Base-by-base conservation (phyloP, 2,329 filamentous ascomycete species). In the Dissoconium aciculare region DNA sequence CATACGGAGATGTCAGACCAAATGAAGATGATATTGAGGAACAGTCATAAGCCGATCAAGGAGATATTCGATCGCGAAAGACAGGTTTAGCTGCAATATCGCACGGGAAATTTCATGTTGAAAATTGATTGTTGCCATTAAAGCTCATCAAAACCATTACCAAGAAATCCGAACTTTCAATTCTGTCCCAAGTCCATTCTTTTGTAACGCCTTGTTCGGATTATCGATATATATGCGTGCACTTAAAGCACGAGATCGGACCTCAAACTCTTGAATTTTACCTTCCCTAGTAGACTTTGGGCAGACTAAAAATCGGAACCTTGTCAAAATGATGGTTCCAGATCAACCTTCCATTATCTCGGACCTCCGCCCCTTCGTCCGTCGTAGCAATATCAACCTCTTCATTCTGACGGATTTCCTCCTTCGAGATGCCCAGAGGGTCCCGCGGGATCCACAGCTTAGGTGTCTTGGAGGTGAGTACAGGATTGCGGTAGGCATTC, bases 401-500 rank as follows among this genome's bases (percentile, higher is more conserved):
- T 31, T 50, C 50, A 15, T 57, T 57, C 23, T 59, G 51, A 25
- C 45, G 38, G 11, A 62, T 55, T 39, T 63, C 59, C 26, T 59
- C 49, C 37, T 51, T 50, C 3, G 50, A 54, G 6, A 63, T 54
- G 3, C 60, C 59, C 45, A 58, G 51, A 10, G 53, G 50, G 35
- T 65, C 62, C 10, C 45, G 45, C 1, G 59, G 57, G 11, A 64
- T 57, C 62, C 62, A 65, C 10, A 64, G 35, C 10, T 55, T 53
- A 2, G 60, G 60, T 1, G 53, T 57, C 28, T 57, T 52, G 11
- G 50, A 52, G 1, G 52, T 61, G 19, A 65, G 51, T 0, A 56
- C 57, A 2, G 60, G 61, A 28, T 60, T 55, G 29, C 57, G 49
- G 42, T 54, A 65, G 4, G 60, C 61, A 25, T 57, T 52, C 33